These are phyloP conservation scores for Eucalyptus pauciflora DNA, from an alignment of 345 rosid genomes.

Conservation along the genomic window DNA sequence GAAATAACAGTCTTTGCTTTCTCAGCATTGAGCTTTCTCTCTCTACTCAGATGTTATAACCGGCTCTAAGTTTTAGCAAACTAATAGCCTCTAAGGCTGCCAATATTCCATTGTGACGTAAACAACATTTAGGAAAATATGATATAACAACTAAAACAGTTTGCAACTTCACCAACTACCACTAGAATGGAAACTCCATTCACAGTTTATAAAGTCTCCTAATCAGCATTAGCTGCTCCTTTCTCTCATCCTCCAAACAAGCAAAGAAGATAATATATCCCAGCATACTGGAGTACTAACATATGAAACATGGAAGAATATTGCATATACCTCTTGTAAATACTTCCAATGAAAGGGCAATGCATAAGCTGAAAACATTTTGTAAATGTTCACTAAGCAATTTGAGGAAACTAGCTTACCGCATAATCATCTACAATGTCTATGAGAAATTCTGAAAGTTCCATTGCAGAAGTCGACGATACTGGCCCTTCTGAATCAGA, in stretches of 20 bases:
- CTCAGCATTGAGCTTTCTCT: no score
- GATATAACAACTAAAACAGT: neutral
- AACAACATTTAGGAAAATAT: neutral
- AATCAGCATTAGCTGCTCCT: neutral
- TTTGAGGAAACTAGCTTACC: constrained; percentile 22
- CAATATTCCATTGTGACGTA: neutral
- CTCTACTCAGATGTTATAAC: neutral
- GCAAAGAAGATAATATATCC: neutral
- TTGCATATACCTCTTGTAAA: neutral
- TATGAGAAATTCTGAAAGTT: constrained; percentile 59
- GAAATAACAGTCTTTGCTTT: no score
- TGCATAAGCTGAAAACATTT: neutral
- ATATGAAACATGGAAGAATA: neutral
- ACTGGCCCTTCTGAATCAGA: constrained; percentile 71
- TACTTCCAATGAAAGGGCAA: neutral
- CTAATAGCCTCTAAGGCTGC: neutral
- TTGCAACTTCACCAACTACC: neutral
- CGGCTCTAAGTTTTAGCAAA: neutral
- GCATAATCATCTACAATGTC: constrained; percentile 84
- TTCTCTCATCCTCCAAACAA: neutral
- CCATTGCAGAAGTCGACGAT: constrained; percentile 33
- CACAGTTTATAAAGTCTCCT: neutral
- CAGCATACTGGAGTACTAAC: neutral
- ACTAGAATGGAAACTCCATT: neutral
- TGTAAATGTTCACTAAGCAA: neutral